Evolutionary conservation across 129 eudicot genomes (phyloP).

Genomic region (Chrysanthemum seticuspe): DNA sequence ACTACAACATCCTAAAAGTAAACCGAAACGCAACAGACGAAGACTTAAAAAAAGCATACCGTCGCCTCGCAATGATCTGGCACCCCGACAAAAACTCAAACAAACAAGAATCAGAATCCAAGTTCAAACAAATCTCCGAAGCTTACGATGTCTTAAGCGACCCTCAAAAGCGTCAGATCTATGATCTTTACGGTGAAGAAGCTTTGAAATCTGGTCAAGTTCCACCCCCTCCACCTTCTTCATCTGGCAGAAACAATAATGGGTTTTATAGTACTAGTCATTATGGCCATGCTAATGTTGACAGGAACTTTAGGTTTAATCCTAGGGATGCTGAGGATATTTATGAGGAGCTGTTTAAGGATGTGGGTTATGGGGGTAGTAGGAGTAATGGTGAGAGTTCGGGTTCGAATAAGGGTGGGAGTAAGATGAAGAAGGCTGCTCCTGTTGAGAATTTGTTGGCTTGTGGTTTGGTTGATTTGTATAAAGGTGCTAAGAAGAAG

Average conservation of each 20-base stretch:
- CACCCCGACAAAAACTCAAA: conserved; percentile 69
- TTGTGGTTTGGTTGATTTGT: conserved; percentile 70
- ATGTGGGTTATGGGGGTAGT: conserved; percentile 22
- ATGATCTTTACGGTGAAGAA: conserved; percentile 93
- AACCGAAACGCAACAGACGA: conserved; percentile 86
- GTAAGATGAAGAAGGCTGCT: conserved; percentile 44
- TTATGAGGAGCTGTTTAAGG: conserved; percentile 74
- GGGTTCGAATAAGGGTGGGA: conserved; percentile 14
- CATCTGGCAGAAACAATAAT: conserved; percentile 31
- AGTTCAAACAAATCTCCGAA: conserved; percentile 89
- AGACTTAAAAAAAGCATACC: conserved; percentile 77
- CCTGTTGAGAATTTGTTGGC: conserved; percentile 70
- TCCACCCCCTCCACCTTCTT: conserved; percentile 57
- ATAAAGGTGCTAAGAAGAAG: conserved; percentile 73
- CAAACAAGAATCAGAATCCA: conserved; percentile 76
- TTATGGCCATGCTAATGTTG: neutral
- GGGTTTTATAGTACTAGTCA: conserved; percentile 9
- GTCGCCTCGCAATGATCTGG: conserved; percentile 89
- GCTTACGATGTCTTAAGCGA: conserved; percentile 92
- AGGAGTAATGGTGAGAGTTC: conserved; percentile 32
- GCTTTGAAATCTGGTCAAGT: conserved; percentile 84
- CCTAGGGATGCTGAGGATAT: conserved; percentile 92
- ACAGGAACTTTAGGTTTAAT: conserved; percentile 51
- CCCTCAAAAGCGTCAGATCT: conserved; percentile 95
- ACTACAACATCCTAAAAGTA: conserved; percentile 84